Conservation (phyloP, 192 early-diverging fungal species). For the Geosiphon pyriformis region DNA sequence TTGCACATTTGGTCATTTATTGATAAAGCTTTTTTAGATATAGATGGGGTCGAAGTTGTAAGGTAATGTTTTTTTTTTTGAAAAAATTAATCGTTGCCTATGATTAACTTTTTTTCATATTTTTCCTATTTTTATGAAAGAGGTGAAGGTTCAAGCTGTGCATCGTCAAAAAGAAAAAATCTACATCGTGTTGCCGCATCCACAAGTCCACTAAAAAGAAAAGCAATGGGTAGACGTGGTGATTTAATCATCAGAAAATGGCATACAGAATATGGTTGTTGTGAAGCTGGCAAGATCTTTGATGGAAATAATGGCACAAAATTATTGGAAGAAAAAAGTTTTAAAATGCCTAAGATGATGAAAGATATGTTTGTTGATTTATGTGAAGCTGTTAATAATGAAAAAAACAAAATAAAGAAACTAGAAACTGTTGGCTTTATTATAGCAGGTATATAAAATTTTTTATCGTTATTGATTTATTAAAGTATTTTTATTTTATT, state of each 20-base stretch:
- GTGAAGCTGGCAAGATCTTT: conserved; percentile 21
- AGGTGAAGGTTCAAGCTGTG: conserved; percentile 19
- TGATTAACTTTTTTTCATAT: conserved; percentile 13
- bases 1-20: conserved; percentile 24
- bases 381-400: not conserved
- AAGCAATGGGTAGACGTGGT: conserved; percentile 15
- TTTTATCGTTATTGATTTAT: too few species aligned
- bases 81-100: conserved; percentile 10
- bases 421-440: conserved; percentile 17
- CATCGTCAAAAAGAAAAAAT: conserved; percentile 26
- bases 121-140: conserved; percentile 2
- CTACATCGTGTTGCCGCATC: not conserved
- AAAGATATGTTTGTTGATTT: conserved; percentile 23
- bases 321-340: conserved; percentile 8
- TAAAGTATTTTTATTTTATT: too few species aligned
- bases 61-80: conserved; percentile 18
- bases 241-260: conserved; percentile 20
- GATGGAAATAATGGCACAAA: conserved; percentile 24
- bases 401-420: conserved; percentile 8
- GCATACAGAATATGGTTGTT: conserved; percentile 17
- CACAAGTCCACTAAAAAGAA: not conserved
- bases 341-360: conserved; percentile 27
- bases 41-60: conserved; percentile 11
- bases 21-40: conserved; percentile 19
- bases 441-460: not conserved